Evolutionary conservation across 73 alveolate species (phyloP).

Genomic region (Tetrahymena borealis): DNA sequence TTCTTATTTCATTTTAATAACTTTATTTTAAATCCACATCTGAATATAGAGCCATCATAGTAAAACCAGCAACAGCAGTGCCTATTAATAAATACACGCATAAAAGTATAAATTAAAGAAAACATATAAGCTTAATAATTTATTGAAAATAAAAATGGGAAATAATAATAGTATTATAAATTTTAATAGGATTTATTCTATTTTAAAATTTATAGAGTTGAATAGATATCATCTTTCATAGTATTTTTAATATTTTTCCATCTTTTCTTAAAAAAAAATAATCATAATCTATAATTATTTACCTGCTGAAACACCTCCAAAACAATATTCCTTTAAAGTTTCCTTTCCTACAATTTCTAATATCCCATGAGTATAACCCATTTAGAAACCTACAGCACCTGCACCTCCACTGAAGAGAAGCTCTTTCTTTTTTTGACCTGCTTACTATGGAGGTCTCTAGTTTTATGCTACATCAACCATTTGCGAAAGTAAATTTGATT

Average conservation of each 20-base stretch:
- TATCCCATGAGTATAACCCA: neutral
- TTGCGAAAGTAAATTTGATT: neutral
- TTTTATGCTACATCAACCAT: neutral
- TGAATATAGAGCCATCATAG: neutral
- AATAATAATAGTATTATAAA: no score
- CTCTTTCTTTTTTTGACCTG: neutral
- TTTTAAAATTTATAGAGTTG: no score
- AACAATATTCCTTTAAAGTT: neutral
- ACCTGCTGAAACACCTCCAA: conserved; percentile 2
- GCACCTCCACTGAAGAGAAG: neutral
- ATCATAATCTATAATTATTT: neutral
- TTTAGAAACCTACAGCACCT: neutral
- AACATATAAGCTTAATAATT: neutral
- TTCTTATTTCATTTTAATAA: neutral
- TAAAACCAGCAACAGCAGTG: neutral
- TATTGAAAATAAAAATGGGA: no score
- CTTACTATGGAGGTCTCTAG: neutral
- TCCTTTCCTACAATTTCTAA: neutral
- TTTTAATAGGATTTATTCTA: no score
- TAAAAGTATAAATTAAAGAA: neutral
- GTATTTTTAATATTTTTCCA: neutral
- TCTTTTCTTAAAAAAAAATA: neutral
- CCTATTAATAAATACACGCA: neutral
- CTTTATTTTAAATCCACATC: neutral
- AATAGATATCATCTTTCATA: no score